phyloP scores from a whole-genome alignment of 148 eudicot genomes.

The Amaranthus palmeri region DNA sequence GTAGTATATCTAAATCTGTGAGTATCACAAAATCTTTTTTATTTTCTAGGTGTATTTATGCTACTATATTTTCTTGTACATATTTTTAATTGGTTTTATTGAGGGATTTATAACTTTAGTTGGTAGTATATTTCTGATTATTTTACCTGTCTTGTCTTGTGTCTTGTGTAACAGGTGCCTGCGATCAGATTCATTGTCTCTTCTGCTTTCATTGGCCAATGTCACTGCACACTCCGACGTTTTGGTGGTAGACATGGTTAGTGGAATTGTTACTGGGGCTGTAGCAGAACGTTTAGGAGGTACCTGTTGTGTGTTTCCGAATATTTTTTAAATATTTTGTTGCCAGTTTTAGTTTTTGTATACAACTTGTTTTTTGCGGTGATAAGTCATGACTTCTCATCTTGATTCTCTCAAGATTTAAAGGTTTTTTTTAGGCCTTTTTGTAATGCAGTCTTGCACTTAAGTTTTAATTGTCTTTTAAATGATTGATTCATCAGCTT shows the following conservation, averaged over 20 bases:
- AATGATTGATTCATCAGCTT: not conserved
- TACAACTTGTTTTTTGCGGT: conserved; percentile 11
- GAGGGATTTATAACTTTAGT: conserved; percentile 4
- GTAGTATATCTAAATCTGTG: not conserved
- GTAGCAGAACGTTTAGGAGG: conserved; percentile 98
- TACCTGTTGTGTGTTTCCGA: conserved; percentile 14
- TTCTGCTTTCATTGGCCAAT: conserved; percentile 84
- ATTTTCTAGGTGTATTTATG: not conserved
- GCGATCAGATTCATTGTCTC: conserved; percentile 71
- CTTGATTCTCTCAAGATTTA: not conserved
- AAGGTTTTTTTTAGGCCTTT: not conserved
- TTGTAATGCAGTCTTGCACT: not conserved
- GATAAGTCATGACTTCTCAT: not conserved
- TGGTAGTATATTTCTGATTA: not conserved
- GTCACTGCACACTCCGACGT: conserved; percentile 75
- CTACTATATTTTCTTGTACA: not conserved
- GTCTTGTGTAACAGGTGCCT: conserved; percentile 45
- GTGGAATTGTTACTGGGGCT: conserved; percentile 88
- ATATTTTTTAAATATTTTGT: not conserved
- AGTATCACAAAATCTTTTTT: not conserved
- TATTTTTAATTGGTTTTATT: not conserved
- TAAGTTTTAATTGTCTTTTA: not conserved
- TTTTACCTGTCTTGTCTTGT: not conserved
- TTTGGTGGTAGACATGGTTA: conserved; percentile 82
- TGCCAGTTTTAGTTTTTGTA: not conserved